A percentile compares a stretch with the other conserved stretches of the same genome.
phyloP scores from a whole-genome alignment of 768 basidiomycete species.

The Termitomyces sp. region DNA sequence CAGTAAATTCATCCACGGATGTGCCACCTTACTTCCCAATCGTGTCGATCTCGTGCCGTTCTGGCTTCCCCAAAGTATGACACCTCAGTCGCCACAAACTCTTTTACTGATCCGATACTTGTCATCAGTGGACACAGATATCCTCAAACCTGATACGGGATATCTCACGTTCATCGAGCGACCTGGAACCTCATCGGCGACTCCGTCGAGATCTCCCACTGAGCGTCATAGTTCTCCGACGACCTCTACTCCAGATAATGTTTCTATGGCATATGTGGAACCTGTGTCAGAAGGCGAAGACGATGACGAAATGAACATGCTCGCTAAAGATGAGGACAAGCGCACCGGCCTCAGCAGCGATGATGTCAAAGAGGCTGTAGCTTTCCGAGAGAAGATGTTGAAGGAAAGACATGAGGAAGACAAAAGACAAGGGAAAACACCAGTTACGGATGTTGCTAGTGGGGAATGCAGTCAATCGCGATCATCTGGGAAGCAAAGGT shows the following conservation, averaged over 20 bases:
- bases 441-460: not conserved
- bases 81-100: not conserved
- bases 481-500: conserved; percentile 26
- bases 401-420: conserved; percentile 38
- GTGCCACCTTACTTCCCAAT: conserved; percentile 85
- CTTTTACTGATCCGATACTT: not conserved
- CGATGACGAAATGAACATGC: conserved; percentile 65
- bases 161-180: conserved; percentile 71
- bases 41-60: conserved; percentile 96
- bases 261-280: conserved; percentile 61
- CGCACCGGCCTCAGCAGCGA: conserved; percentile 70
- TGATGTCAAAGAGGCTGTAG: conserved; percentile 80
- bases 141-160: conserved; percentile 86
- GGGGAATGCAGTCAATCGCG: conserved; percentile 6
- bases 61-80: conserved; percentile 92
- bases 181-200: conserved; percentile 37
- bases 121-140: conserved; percentile 83
- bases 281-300: conserved; percentile 96
- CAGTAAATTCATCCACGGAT: conserved; percentile 96
- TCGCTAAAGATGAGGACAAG: conserved; percentile 78
- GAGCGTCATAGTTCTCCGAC: conserved; percentile 39
- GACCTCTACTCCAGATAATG: conserved; percentile 31
- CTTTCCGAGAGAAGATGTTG: conserved; percentile 78
- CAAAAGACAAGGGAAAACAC: conserved; percentile 14
- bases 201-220: conserved; percentile 43